Evolutionary conservation across 2,329 filamentous ascomycete genomes (phyloP).

Genomic region (Penicillium hordei): DNA sequence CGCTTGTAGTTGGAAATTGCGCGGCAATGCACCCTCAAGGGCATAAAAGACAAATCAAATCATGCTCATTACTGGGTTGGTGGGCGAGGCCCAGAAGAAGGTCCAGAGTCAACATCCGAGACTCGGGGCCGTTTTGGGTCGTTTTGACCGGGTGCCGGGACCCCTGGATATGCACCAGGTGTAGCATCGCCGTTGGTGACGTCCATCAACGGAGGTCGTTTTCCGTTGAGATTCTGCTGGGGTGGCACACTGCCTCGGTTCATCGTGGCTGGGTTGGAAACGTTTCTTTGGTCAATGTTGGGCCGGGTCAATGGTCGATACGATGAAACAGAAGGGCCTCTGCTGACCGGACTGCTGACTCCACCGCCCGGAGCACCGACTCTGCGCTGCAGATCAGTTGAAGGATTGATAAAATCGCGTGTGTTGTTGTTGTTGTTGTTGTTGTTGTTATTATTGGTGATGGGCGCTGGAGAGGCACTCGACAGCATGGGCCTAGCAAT

Average conservation of each 20-base stretch:
- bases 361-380: slow-evolving; percentile 36
- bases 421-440: slow-evolving; percentile 26
- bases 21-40: background rate
- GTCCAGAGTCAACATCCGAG: slow-evolving; percentile 17
- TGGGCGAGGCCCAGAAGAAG: slow-evolving; percentile 11
- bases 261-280: slow-evolving; percentile 17
- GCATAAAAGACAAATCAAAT: background rate
- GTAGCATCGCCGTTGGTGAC: slow-evolving; percentile 42
- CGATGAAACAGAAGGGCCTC: slow-evolving; percentile 39
- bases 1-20: background rate
- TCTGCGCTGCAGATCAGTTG: slow-evolving; percentile 35
- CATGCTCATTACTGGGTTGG: slow-evolving; percentile 4
- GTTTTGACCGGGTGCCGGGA: slow-evolving; percentile 26
- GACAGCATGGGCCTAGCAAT: slow-evolving; percentile 54
- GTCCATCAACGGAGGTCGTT: slow-evolving; percentile 47
- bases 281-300: slow-evolving; percentile 32
- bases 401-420: slow-evolving; percentile 39
- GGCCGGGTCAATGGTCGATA: slow-evolving; percentile 49
- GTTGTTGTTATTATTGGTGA: slow-evolving; percentile 26
- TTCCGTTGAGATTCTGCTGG: slow-evolving; percentile 39
- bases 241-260: slow-evolving; percentile 25
- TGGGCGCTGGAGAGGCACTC: slow-evolving; percentile 30
- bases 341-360: slow-evolving; percentile 34
- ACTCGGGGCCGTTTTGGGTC: slow-evolving; percentile 37
- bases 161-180: slow-evolving; percentile 21